Evolutionary conservation across 1,284 basidiomycete species (phyloP).

Genomic region (Ganoderma lingzhi): DNA sequence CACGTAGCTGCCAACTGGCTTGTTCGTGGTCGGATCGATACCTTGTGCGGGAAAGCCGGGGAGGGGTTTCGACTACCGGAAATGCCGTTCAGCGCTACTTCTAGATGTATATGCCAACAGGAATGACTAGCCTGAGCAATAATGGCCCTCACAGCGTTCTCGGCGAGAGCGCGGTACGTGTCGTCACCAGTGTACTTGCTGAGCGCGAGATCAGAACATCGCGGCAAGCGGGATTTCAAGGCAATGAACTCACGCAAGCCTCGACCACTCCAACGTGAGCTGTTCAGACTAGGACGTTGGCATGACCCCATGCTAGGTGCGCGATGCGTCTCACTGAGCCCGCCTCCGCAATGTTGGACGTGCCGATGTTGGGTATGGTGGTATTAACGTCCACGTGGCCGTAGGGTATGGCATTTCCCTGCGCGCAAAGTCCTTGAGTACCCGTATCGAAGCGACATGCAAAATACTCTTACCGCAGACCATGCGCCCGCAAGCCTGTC

Average conservation of each 20-base stretch:
- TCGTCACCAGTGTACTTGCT: conserved; percentile 64
- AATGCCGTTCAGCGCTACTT: neutral
- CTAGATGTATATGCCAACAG: too few species aligned
- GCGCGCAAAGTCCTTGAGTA: conserved; percentile 7
- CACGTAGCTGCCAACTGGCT: conserved; percentile 63
- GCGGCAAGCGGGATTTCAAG: too few species aligned
- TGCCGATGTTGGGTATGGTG: conserved; percentile 51
- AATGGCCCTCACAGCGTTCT: conserved; percentile 58
- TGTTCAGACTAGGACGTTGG: conserved; percentile 25
- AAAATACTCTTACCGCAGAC: conserved; percentile 51
- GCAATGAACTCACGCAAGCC: conserved; percentile 42
- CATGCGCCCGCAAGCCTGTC: conserved; percentile 75
- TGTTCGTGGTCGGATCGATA: conserved; percentile 63
- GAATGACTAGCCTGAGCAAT: conserved; percentile 43
- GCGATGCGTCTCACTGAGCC: conserved; percentile 61
- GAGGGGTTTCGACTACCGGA: conserved; percentile 50
- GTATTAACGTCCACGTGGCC: conserved; percentile 59
- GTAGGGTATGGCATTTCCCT: conserved; percentile 62
- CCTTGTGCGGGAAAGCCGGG: conserved; percentile 58
- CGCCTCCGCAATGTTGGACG: conserved; percentile 70
- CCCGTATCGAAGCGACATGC: neutral
- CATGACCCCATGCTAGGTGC: too few species aligned
- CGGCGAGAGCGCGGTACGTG: conserved; percentile 62
- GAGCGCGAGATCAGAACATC: neutral
- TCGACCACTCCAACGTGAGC: conserved; percentile 56